Conservation (phyloP, 2,329 filamentous ascomycete species). For the Biscogniauxia mediterranea region DNA sequence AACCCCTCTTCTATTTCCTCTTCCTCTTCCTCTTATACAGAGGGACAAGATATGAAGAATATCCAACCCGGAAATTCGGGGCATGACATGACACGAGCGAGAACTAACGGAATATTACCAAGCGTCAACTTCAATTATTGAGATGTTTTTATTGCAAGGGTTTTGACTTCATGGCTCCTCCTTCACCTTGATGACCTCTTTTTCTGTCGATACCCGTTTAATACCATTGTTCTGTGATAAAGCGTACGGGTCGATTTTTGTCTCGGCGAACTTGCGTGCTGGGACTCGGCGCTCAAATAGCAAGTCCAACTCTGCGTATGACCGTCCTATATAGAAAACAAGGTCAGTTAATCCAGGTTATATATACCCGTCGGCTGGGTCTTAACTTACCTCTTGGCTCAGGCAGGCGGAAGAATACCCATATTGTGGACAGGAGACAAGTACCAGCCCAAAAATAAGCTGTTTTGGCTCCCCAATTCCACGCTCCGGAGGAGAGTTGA, state of each 20-base stretch:
- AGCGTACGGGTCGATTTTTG: conserved; percentile 38
- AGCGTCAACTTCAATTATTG: not conserved
- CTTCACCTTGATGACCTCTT: conserved; percentile 4
- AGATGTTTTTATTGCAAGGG: not conserved
- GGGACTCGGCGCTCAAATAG: conserved; percentile 40
- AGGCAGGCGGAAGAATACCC: conserved; percentile 51
- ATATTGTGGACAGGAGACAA: conserved; percentile 46
- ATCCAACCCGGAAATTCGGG: not conserved
- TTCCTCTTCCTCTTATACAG: not conserved
- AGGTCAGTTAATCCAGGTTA: not conserved
- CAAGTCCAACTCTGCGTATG: conserved; percentile 44
- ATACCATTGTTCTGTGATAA: conserved; percentile 6
- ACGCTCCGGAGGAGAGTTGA: conserved; percentile 44
- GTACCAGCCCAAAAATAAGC: conserved; percentile 49
- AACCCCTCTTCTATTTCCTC: not conserved
- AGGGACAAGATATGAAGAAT: no score
- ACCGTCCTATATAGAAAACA: conserved; percentile 26
- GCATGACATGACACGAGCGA: not conserved
- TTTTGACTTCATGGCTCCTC: not conserved
- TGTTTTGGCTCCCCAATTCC: conserved; percentile 47
- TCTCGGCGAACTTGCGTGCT: conserved; percentile 41
- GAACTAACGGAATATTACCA: not conserved
- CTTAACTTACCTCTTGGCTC: conserved; percentile 46
- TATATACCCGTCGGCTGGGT: not conserved
- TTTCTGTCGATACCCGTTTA: conserved; percentile 13